Percentiles rank a stretch among this genome's conserved stretches.
Evolutionary conservation across 805 yeast genomes (phyloP).

Genomic region (Starmerella bombicola): DNA sequence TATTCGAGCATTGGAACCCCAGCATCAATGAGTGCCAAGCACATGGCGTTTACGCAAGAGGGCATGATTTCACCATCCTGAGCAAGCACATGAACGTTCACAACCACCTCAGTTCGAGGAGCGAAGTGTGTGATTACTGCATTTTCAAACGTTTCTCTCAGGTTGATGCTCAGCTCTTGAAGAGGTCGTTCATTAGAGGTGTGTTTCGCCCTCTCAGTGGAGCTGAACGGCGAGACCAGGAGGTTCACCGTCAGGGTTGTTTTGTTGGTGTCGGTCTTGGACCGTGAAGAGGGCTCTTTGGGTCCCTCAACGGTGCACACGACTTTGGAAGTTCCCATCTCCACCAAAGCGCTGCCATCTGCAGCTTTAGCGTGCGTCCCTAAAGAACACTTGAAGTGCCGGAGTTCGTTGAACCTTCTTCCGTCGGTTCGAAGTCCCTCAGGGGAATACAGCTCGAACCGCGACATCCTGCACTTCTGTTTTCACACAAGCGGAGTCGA

Average conservation of each 20-base stretch:
- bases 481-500: no score
- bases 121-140: conserved; percentile 61
- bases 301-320: conserved; percentile 84
- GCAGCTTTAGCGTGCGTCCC: conserved; percentile 73
- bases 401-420: conserved; percentile 85
- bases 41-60: conserved; percentile 68
- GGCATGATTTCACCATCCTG: conserved; percentile 86
- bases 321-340: conserved; percentile 84
- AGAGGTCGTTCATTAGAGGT: conserved; percentile 43
- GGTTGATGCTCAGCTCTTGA: conserved; percentile 28
- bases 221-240: conserved; percentile 68
- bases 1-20: conserved; percentile 91
- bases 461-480: conserved; percentile 12
- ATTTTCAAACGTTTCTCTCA: conserved; percentile 32
- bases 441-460: conserved; percentile 72
- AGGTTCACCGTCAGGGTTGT: conserved; percentile 54
- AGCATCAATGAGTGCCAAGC: conserved; percentile 85
- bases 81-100: conserved; percentile 63
- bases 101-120: conserved; percentile 70
- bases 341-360: conserved; percentile 86
- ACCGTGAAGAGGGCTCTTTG: conserved; percentile 55
- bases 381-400: conserved; percentile 65
- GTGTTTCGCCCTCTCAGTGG: conserved; percentile 60
- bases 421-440: conserved; percentile 90
- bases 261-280: conserved; percentile 35